These are phyloP conservation scores for Podaxis carcinomalis DNA, from an alignment of 768 basidiomycete species.

Conservation along the genomic window DNA sequence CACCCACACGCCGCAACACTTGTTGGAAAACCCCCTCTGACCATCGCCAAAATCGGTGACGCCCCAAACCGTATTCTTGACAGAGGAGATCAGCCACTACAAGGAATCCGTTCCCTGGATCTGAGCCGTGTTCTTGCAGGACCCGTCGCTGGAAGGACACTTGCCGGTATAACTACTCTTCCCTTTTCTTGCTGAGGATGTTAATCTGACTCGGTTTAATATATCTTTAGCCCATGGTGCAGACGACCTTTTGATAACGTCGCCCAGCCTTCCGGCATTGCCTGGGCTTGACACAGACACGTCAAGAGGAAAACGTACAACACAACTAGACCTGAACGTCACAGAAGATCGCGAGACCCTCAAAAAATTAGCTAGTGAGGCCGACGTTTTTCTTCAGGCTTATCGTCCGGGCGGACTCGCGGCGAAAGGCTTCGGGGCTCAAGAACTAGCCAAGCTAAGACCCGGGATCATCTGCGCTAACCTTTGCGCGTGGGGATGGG, in stretches of 20 bases:
- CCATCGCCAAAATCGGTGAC: conserved; percentile 42
- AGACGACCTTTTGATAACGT: conserved; percentile 52
- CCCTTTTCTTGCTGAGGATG: background rate
- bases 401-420: no score
- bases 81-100: conserved; percentile 29
- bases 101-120: conserved; percentile 53
- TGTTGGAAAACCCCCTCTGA: conserved; percentile 35
- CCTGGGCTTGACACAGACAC: conserved; percentile 54
- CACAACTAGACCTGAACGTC: conserved; percentile 49
- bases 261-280: conserved; percentile 46
- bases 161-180: conserved; percentile 39
- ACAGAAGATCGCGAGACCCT: conserved; percentile 29
- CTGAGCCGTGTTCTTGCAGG: conserved; percentile 57
- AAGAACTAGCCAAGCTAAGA: no score
- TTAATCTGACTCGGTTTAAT: background rate
- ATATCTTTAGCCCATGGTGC: conserved; percentile 45
- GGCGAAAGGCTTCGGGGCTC: no score
- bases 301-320: conserved; percentile 58
- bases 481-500: no score
- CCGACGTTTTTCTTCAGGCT: conserved; percentile 43
- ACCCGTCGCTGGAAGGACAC: conserved; percentile 49
- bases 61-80: conserved; percentile 31
- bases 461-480: no score
- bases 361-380: conserved; percentile 29
- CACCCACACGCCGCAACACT: conserved; percentile 45